Evolutionary conservation across 768 basidiomycete genomes (phyloP), one percentile per base, ranked within the genome.

Genomic region (Agaricus sinodeliciosus): DNA sequence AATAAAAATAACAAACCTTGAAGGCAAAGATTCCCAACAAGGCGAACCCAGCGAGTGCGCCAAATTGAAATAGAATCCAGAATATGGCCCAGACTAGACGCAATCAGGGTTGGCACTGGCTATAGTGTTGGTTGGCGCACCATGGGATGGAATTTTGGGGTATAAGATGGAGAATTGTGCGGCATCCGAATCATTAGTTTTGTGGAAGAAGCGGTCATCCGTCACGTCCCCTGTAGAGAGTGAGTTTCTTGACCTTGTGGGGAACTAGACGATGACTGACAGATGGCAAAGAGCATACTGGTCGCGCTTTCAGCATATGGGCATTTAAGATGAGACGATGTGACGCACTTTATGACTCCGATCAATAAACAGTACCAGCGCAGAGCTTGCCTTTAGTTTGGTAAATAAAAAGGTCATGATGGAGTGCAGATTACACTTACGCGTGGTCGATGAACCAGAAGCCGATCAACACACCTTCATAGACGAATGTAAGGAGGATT

Each of bases 401-500:
- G 57, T 51, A 36, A 42, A 25, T 34, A 56, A 45, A 22, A 36
- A 53, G 46, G 3, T 22, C 25, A n/a, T 16, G 27, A 49, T 8
- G 28, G n/a, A 45, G n/a, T 18, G 36, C 46, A 45, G 15, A n/a
- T 43, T 44, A 58, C 44, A 75, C 85, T 59, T 66, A 87, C 91
- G 77, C 93, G 66, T 97, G 94, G 63, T 86, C 91, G 41, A 94
- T 82, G 65, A 95, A 96, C 94, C 94, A 96, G 59, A 97, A 90
- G 0, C 90, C 94, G 52, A 97, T 79, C 43, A 97, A 73, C 19
- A 96, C 69, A 8, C 80, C 92, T 67, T 96, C 93, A 60, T 91
- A 94, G 9, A 83, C 65, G 19, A 90, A 60, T 19, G 90, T 94
- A 39, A 95, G 77, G 9, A 87, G 55, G 59, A 94, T 93, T 22